Conservation (phyloP, 805 yeast genomes). For the Suhomyces pyralidae region DNA sequence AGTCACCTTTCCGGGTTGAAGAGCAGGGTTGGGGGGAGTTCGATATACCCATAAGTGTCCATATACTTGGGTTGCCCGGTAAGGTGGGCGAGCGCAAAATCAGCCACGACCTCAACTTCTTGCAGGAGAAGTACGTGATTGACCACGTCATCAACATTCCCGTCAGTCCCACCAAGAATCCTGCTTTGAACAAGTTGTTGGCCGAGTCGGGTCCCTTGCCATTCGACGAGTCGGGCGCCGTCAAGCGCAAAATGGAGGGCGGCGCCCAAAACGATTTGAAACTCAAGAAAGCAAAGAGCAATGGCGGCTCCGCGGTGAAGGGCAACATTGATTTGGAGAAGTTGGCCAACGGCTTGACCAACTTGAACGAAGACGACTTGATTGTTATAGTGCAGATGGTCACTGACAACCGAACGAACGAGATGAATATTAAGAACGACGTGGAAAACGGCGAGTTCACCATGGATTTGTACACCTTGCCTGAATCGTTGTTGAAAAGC, state of each 20-base stretch:
- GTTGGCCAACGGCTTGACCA: conserved; percentile 85
- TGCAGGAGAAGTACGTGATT: conserved; percentile 67
- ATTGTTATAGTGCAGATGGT: conserved; percentile 97
- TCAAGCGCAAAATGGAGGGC: conserved; percentile 13
- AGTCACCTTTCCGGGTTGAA: conserved; percentile 79
- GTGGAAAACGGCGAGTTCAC: conserved; percentile 97
- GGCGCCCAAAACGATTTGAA: conserved; percentile 14
- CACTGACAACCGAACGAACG: conserved; percentile 90
- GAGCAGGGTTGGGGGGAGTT: conserved; percentile 99
- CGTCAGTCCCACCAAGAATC: conserved; percentile 52
- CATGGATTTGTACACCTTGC: conserved; percentile 90
- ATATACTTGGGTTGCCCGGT: conserved; percentile 59
- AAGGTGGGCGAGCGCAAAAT: conserved; percentile 86
- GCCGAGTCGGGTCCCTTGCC: conserved; percentile 84
- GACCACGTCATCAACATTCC: conserved; percentile 81
- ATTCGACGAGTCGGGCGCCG: conserved; percentile 34
- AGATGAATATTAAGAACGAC: conserved; percentile 93
- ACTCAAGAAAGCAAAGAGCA: conserved; percentile 50
- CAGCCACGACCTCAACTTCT: conserved; percentile 85
- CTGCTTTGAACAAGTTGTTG: conserved; percentile 65
- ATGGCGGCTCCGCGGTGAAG: conserved; percentile 51
- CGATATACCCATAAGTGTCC: conserved; percentile 77
- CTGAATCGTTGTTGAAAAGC: conserved; percentile 85
- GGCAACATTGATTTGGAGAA: conserved; percentile 85
- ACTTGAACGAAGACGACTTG: conserved; percentile 86